A percentile compares a stretch with the other conserved stretches of the same genome.
Evolutionary conservation across 306 rosid genomes (phyloP).

Genomic region (Medicago arabica): DNA sequence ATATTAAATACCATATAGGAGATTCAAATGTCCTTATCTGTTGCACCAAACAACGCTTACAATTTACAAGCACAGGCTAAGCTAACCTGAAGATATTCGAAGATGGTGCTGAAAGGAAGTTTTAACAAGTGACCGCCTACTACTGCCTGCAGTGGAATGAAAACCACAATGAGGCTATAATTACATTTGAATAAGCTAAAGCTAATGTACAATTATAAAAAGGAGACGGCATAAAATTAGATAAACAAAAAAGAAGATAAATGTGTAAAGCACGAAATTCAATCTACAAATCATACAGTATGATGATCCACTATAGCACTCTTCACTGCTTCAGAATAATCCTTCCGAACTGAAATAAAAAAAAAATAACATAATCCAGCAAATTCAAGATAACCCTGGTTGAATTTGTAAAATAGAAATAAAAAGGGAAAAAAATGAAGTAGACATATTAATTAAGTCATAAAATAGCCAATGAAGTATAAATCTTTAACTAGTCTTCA

Average conservation of each 20-base stretch:
- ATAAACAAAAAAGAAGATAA: background rate
- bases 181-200: conserved; percentile 30
- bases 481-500: conserved; percentile 14
- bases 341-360: conserved; percentile 60
- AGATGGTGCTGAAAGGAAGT: conserved; percentile 83
- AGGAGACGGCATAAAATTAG: conserved; percentile 28
- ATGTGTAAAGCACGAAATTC: conserved; percentile 33
- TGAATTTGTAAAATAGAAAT: conserved; percentile 22
- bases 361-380: conserved; percentile 39
- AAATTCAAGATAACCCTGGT: conserved; percentile 39
- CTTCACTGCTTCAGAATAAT: conserved; percentile 76
- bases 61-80: conserved; percentile 30
- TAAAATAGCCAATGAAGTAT: conserved; percentile 11
- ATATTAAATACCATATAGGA: background rate
- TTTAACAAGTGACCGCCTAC: conserved; percentile 67
- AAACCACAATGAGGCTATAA: conserved; percentile 32
- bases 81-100: conserved; percentile 97
- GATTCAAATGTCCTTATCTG: conserved; percentile 18
- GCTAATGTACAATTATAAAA: conserved; percentile 10
- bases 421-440: conserved; percentile 10
- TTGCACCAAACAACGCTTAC: conserved; percentile 14
- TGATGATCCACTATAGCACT: conserved; percentile 69
- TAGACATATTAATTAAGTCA: conserved; percentile 11
- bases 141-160: conserved; percentile 69
- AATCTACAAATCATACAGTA: conserved; percentile 62